Evolutionary conservation across 2,329 filamentous ascomycete species (phyloP).

Genomic region (Triangularia verruculosa): DNA sequence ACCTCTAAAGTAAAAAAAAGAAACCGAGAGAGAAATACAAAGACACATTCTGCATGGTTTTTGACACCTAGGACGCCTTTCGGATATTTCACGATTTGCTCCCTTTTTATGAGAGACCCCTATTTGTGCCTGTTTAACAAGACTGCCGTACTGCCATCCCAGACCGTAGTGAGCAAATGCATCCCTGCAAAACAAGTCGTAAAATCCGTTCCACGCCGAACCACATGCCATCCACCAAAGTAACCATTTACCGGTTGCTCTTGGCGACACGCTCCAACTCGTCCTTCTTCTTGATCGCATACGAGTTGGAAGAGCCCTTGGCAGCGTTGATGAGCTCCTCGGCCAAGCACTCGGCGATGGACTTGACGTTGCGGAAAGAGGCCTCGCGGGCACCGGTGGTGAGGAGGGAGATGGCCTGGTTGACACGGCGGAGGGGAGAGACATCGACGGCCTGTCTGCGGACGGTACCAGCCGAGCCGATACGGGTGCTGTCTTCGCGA

Average conservation of each 20-base stretch:
- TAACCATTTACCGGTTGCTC: slow-evolving; percentile 90
- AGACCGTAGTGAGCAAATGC: slow-evolving; percentile 46
- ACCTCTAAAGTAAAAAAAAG: slow-evolving; percentile 4
- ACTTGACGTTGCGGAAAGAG: slow-evolving; percentile 99
- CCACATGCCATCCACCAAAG: slow-evolving; percentile 25
- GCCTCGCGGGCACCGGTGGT: slow-evolving; percentile 99
- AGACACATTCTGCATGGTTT: slow-evolving; percentile 1
- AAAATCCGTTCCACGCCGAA: slow-evolving; percentile 33
- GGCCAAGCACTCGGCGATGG: slow-evolving; percentile 97
- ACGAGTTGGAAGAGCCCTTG: slow-evolving; percentile 99
- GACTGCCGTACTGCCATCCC: slow-evolving; percentile 43
- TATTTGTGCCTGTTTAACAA: slow-evolving; percentile 42
- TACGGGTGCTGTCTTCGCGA: slow-evolving; percentile 99
- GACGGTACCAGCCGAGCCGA: slow-evolving; percentile 98
- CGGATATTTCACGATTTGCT: slow-evolving; percentile 27
- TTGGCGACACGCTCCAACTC: slow-evolving; percentile 99
- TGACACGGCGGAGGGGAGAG: slow-evolving; percentile 97
- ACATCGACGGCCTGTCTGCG: slow-evolving; percentile 99
- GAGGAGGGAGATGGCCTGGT: slow-evolving; percentile 98
- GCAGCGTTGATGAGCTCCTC: slow-evolving; percentile 99
- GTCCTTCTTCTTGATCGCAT: slow-evolving; percentile 99
- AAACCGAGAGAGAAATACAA: neutral
- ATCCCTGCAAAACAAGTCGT: slow-evolving; percentile 41
- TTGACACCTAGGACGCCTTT: slow-evolving; percentile 15
- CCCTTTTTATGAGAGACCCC: slow-evolving; percentile 35